Conservation (phyloP, 768 basidiomycete species). For the Xanthoconium purpureum region DNA sequence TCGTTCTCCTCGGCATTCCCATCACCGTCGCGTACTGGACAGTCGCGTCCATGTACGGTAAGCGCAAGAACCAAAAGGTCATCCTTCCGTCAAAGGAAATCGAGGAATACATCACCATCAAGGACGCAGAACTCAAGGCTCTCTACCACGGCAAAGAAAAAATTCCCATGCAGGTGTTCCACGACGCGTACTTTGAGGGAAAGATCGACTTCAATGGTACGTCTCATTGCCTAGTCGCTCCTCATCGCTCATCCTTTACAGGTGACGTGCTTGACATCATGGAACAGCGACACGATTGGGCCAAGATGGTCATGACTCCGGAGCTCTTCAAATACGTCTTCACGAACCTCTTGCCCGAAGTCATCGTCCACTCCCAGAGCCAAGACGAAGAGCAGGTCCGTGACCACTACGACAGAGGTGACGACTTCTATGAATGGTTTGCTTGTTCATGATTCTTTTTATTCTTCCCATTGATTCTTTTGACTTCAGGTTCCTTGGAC, state of each 20-base stretch:
- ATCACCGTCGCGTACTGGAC: constrained; percentile 87
- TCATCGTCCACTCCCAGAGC: constrained; percentile 82
- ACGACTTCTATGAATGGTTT: constrained; percentile 91
- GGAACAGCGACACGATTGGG: constrained; percentile 96
- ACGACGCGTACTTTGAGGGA: constrained; percentile 95
- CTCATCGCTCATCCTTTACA: constrained; percentile 26
- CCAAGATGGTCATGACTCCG: constrained; percentile 84
- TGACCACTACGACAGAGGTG: constrained; percentile 93
- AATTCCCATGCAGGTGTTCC: constrained; percentile 96
- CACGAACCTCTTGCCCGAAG: constrained; percentile 84
- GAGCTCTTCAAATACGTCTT: constrained; percentile 95
- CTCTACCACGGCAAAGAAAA: constrained; percentile 82
- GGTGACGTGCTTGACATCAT: constrained; percentile 92
- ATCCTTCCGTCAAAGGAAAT: constrained; percentile 79
- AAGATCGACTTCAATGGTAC: constrained; percentile 95
- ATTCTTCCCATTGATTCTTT: not conserved
- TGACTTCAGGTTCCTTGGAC: constrained; percentile 81
- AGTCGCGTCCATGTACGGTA: constrained; percentile 76
- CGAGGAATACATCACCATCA: constrained; percentile 88
- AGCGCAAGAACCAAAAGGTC: constrained; percentile 82
- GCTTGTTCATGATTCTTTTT: not conserved
- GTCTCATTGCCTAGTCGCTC: constrained; percentile 13
- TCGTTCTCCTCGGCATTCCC: constrained; percentile 71
- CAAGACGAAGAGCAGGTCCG: constrained; percentile 97
- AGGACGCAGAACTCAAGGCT: constrained; percentile 75